These are phyloP conservation scores for Ceratocystis albifundus DNA, from an alignment of 2,329 filamentous ascomycete species.

Conservation along the genomic window DNA sequence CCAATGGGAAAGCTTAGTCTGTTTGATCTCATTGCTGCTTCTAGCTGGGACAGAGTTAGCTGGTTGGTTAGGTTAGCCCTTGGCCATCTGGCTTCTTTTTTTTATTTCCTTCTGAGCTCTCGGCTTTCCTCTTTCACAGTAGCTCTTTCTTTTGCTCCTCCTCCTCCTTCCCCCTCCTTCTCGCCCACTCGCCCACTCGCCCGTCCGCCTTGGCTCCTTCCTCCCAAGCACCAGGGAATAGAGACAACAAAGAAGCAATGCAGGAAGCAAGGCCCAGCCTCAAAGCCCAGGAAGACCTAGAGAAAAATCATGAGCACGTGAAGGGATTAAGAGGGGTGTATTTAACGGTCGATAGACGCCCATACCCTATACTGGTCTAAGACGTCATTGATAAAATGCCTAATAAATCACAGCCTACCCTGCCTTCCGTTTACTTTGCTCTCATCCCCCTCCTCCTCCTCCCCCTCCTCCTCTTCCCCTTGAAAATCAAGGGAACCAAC, in stretches of 20 bases:
- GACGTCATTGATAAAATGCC: conserved; percentile 9
- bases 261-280: conserved; percentile 2
- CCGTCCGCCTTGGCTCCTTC: conserved; percentile 2
- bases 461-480: background rate
- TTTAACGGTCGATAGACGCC: background rate
- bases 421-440: background rate
- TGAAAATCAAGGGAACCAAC: background rate
- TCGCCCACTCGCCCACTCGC: background rate
- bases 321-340: background rate
- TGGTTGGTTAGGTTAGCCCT: background rate
- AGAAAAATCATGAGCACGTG: conserved; percentile 5
- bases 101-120: background rate
- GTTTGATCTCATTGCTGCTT: conserved; percentile 5
- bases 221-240: conserved; percentile 4
- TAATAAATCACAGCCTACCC: background rate
- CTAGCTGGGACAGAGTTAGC: background rate
- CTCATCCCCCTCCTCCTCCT: background rate
- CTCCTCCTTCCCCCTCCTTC: background rate
- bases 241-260: conserved; percentile 9
- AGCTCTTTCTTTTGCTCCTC: background rate
- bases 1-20: background rate
- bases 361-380: background rate
- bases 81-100: background rate
- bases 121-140: conserved; percentile 1
- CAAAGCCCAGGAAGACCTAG: conserved; percentile 3